These are phyloP conservation scores for Juglanconis oblonga DNA, from an alignment of 2,329 filamentous ascomycete species.

Conservation along the genomic window DNA sequence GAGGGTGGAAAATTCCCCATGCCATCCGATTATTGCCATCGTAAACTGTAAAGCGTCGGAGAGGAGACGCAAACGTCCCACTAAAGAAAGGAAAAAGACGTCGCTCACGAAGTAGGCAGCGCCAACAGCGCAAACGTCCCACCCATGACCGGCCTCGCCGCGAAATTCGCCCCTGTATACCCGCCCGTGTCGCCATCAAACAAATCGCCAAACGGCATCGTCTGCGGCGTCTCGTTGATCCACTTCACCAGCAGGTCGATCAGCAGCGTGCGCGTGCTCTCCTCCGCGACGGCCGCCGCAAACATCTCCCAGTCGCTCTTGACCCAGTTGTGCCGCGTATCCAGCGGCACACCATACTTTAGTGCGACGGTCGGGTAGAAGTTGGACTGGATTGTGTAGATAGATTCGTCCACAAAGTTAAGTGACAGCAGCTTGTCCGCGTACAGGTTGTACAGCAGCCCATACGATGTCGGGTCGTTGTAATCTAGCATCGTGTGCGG, in stretches of 20 bases:
- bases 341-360: constrained; percentile 78
- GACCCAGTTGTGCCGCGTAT: constrained; percentile 76
- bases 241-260: constrained; percentile 67
- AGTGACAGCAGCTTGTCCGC: constrained; percentile 75
- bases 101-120: constrained; percentile 33
- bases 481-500: constrained; percentile 78
- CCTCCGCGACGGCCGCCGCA: constrained; percentile 69
- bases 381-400: constrained; percentile 74
- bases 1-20: neutral
- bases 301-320: constrained; percentile 90
- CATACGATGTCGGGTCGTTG: constrained; percentile 55
- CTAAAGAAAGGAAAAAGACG: neutral
- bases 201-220: constrained; percentile 68
- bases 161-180: constrained; percentile 66
- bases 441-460: constrained; percentile 76
- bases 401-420: constrained; percentile 67
- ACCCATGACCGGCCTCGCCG: constrained; percentile 75
- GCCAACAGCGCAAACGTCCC: constrained; percentile 78
- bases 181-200: constrained; percentile 70
- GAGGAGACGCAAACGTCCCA: neutral
- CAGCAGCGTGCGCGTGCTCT: constrained; percentile 61
- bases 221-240: constrained; percentile 60
- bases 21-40: neutral
- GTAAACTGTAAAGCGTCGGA: neutral
- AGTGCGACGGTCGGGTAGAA: constrained; percentile 74